phyloP scores from a whole-genome alignment of 768 basidiomycete genomes.

The Sistotremastrum suecicum region DNA sequence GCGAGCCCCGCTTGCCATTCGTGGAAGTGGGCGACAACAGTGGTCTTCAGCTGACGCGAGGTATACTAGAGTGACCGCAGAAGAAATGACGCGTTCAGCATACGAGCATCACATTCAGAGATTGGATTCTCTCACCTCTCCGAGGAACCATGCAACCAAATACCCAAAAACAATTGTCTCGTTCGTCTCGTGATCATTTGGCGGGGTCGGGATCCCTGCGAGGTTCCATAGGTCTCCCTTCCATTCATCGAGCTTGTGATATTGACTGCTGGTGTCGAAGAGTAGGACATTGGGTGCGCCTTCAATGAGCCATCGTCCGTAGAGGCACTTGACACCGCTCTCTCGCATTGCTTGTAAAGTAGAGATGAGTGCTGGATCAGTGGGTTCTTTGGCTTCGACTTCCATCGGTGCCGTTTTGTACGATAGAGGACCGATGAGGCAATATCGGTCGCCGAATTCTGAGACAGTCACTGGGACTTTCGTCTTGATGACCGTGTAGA shows the following conservation, averaged over 20 bases:
- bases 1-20: conserved; percentile 99
- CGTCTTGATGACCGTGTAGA: conserved; percentile 99
- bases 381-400: conserved; percentile 86
- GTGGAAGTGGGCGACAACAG: conserved; percentile 96
- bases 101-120: background rate
- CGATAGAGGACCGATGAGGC: conserved; percentile 91
- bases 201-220: conserved; percentile 93
- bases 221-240: conserved; percentile 97
- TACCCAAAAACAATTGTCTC: conserved; percentile 97
- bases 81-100: background rate
- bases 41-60: conserved; percentile 62
- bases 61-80: conserved; percentile 44
- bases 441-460: conserved; percentile 92
- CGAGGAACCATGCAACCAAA: conserved; percentile 98
- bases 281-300: conserved; percentile 90
- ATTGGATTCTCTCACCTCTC: conserved; percentile 54
- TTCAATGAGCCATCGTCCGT: conserved; percentile 97
- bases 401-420: conserved; percentile 99
- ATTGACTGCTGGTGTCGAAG: conserved; percentile 87
- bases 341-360: conserved; percentile 73
- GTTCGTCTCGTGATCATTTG: conserved; percentile 95
- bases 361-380: conserved; percentile 61
- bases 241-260: conserved; percentile 90
- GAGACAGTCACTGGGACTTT: conserved; percentile 97
- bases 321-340: conserved; percentile 86